These are phyloP conservation scores for Podochytrium sp. DNA, from an alignment of 192 early-diverging fungal genomes.

Conservation along the genomic window DNA sequence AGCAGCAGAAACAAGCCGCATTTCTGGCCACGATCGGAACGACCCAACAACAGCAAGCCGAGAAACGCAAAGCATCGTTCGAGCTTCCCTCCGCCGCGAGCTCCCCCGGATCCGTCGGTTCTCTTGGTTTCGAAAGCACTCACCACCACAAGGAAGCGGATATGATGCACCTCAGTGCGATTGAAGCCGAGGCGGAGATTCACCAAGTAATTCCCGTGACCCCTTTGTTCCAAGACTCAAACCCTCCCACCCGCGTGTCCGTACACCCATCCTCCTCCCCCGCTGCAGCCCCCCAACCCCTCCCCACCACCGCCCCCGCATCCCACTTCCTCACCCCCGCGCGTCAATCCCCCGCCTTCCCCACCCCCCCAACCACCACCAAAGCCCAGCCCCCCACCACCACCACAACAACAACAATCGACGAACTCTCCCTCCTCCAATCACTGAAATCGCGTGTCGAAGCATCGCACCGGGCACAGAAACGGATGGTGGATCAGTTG, in stretches of 20 bases:
- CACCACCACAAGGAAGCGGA: no score
- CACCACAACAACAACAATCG: background rate
- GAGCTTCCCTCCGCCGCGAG: no score
- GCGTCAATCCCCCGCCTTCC: background rate
- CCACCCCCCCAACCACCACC: background rate
- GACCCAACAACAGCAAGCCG: no score
- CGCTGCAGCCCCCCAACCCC: background rate
- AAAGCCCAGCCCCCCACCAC: background rate
- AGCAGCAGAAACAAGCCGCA: background rate
- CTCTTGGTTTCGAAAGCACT: no score
- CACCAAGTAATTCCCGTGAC: background rate
- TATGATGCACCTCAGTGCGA: background rate
- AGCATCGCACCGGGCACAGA: background rate
- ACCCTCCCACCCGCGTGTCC: background rate
- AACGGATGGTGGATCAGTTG: conserved; percentile 18
- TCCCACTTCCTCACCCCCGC: background rate
- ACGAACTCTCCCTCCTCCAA: background rate
- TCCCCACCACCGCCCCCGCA: background rate
- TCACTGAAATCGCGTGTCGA: background rate
- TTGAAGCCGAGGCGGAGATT: background rate
- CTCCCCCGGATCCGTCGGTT: background rate
- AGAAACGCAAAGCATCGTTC: background rate
- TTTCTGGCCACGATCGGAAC: background rate
- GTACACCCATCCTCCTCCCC: background rate
- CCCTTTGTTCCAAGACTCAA: background rate